Base-by-base conservation (phyloP, 78 protist species). In the slime mould (Dictyostelium discoideum) region DNA sequence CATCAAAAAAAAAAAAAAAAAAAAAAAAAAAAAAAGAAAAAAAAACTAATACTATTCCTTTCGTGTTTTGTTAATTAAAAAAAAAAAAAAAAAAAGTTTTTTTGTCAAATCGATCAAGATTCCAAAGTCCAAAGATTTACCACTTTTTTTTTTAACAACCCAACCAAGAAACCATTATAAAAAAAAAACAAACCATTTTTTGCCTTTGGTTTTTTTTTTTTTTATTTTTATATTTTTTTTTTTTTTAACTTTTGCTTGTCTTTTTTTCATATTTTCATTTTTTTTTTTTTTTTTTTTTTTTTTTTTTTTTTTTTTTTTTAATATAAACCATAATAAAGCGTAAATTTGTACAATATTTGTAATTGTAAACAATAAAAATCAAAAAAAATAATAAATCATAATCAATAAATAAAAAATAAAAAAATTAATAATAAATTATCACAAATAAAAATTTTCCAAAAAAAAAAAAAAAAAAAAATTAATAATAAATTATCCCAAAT, bases 391-490 rank as follows among this genome's bases (percentile, higher is more conserved):
- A 0, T 74, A 4, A 46, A 6, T 10, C 57, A 26, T 4, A 20
- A 26, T n/a, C n/a, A 5, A 42, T 48, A 29, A 3, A 44, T 5
- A 44, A 79, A 11, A 20, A 76, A 18, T 42, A 42, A 5, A 42
- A 42, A 42, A 42, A 42, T 14, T n/a, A 32, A 1, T 32, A 32
- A 1, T 32, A 32, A 32, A 32, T 32, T 32, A 32, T 32, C 37
- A 32, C 37, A 32, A 32, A 32, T 32, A 32, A 32, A 32, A 32
- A 32, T 32, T 32, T 32, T 32, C 37, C 37, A 32, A 32, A 32
- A 32, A 73, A 73, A 73, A 73, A 73, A 73, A 29, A 73, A 78
- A 44, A 78, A 40, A 44, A 78, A 78, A n/a, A n/a, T n/a, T 9
- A 39, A 76, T 9, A 39, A 0, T 74, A 4, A 46, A 6, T 10